Evolutionary conservation across 2,329 filamentous ascomycete genomes (phyloP).

Genomic region (Colletotrichum sp.): DNA sequence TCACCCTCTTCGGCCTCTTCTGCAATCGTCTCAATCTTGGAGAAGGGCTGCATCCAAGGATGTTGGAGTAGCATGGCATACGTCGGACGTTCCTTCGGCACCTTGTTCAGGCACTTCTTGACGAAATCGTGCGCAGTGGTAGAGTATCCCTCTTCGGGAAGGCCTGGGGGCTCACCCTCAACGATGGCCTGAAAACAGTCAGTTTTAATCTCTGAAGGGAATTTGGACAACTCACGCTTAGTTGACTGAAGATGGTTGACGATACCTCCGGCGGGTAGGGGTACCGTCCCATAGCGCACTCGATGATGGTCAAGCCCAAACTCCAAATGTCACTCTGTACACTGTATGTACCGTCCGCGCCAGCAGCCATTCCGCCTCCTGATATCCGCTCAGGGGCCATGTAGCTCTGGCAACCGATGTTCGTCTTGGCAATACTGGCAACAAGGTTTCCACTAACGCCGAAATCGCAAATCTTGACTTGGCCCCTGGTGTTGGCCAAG

Average conservation of each 20-base stretch:
- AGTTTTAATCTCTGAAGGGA: slow-evolving; percentile 7
- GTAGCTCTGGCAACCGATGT: slow-evolving; percentile 98
- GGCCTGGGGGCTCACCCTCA: slow-evolving; percentile 90
- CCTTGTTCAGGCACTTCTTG: slow-evolving; percentile 87
- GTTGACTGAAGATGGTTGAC: slow-evolving; percentile 96
- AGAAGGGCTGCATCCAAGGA: slow-evolving; percentile 80
- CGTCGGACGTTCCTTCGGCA: slow-evolving; percentile 88
- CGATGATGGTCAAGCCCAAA: slow-evolving; percentile 90
- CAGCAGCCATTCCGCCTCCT: slow-evolving; percentile 78
- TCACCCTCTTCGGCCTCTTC: slow-evolving; percentile 73
- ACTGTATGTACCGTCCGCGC: slow-evolving; percentile 87
- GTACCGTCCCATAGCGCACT: slow-evolving; percentile 93
- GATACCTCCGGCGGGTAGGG: slow-evolving; percentile 97
- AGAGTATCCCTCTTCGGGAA: slow-evolving; percentile 82
- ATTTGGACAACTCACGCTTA: slow-evolving; percentile 74
- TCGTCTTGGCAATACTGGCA: slow-evolving; percentile 96
- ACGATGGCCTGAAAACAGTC: slow-evolving; percentile 80
- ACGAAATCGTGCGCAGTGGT: slow-evolving; percentile 86
- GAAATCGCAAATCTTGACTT: slow-evolving; percentile 98
- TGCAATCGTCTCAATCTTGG: slow-evolving; percentile 76
- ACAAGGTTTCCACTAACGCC: slow-evolving; percentile 96
- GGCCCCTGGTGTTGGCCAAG: slow-evolving; percentile 84
- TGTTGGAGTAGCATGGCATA: slow-evolving; percentile 91
- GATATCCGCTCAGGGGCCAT: slow-evolving; percentile 98
- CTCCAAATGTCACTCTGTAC: slow-evolving; percentile 99